Evolutionary conservation across 768 basidiomycete species (phyloP), one percentile per base, ranked within the genome.

Genomic region (Stropharia rugosoannulata): DNA sequence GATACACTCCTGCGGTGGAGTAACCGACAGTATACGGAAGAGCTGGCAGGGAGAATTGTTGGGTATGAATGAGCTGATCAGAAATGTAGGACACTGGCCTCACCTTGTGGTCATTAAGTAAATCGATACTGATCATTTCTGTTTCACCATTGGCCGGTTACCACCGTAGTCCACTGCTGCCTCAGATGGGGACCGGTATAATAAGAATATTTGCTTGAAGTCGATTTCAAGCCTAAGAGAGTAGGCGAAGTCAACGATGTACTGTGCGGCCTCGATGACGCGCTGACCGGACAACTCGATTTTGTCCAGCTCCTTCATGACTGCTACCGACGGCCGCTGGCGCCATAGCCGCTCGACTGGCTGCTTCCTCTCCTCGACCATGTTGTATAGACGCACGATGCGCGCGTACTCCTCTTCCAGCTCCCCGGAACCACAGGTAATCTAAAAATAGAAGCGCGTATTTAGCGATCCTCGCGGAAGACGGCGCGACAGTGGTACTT

Each of bases 381-480:
- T 44, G 38, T 49, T 45, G 40, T 49, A 61, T 6, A 58, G 37
- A 13, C 43, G 39, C 35, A 49, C 51, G n/a, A 61, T 51, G 7
- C 57, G 57, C 7, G 32, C 29, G 25, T 61, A 61, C 41, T 58
- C 60, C 27, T 58, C 54, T 41, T 58, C 50, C 18, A 61, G 36
- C 16, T 61, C 60, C 11, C 36, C 19, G 25, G 50, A 41, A 25
- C 43, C 16, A 22, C 22, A 32, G 16, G 60, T 58, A 27, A 58
- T 51, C 60, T 61, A 49, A 11, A 47, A 18, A 42, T 11, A 37
- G 19, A 32, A 46, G 9, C 3, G 32, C 18, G 36, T 36, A 8
- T 1, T 45, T 22, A 43, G 29, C 3, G 9, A 46, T 12, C 25
- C 41, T 55, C 37, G 51, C 54, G 44, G 44, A 29, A 22, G 7